Evolutionary conservation across 768 basidiomycete species (phyloP), one percentile per base, ranked within the genome.

Genomic region (Pleurotus djamor): DNA sequence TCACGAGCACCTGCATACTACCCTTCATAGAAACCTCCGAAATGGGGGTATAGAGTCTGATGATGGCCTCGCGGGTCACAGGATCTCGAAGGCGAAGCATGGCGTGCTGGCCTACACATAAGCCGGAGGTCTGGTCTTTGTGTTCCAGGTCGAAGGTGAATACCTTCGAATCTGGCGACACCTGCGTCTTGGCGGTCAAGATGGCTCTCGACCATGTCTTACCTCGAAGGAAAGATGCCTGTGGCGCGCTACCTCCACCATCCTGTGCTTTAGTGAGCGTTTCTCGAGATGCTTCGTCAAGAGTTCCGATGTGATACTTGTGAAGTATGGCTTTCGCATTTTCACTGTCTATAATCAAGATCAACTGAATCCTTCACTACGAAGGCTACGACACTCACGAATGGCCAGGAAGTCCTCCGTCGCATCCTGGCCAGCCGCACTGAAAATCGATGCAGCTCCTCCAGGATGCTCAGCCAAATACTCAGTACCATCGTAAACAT

Each of bases 341-440:
- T 37, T 35, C 45, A 0, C 14, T 35, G 5, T 52, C 32, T 52
- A 28, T 33, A 28, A 33, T n/a, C 9, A 3, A 7, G 32, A 81
- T 47, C 17, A 47, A 17, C 16, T 7, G 63, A 79, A 74, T 0
- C 74, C 76, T 7, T 85, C 71, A 65, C 80, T 76, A 21, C 58
- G 59, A 56, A 74, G 78, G 2, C 79, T 83, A 58, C 82, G 80
- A 7, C 73, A 68, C n/a, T 81, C 83, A 67, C 86, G 86, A 55
- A 87, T 85, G 0, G 84, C 81, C 68, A 85, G 74, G 67, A 87
- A 88, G 60, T 88, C 85, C 12, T 87, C 86, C 0, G 83, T 81
- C 2, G 82, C 80, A 61, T 88, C 86, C 61, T 84, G 75, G 0
- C 84, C 84, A 1, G 84, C 84, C 8, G 82, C 78, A 16, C 82